Evolutionary conservation across 225 moss, liverwort and hornwort species (phyloP).

Genomic region (Asterella californica): DNA sequence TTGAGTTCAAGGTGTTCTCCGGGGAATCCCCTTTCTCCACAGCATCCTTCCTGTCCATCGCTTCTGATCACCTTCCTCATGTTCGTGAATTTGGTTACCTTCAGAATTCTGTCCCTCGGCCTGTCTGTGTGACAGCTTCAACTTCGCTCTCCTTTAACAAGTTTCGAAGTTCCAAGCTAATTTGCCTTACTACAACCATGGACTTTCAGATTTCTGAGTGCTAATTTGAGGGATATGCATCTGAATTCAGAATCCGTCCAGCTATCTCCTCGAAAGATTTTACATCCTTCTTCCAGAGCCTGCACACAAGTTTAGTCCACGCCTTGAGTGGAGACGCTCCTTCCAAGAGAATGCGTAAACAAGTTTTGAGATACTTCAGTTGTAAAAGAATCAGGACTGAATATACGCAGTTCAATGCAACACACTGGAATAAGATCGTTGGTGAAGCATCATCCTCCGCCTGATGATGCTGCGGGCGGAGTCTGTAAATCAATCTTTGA

Average conservation of each 20-base stretch:
- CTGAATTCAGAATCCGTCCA: conserved; percentile 42
- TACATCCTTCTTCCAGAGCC: conserved; percentile 96
- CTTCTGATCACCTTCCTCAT: neutral
- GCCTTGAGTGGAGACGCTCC: neutral
- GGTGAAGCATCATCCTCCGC: neutral
- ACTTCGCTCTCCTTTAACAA: neutral
- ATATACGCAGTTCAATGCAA: neutral
- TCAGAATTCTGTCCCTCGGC: neutral
- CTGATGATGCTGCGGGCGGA: neutral
- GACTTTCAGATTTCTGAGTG: neutral
- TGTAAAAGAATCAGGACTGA: neutral
- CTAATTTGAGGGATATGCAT: conserved; percentile 9
- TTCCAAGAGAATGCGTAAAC: neutral
- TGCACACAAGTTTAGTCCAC: conserved; percentile 24
- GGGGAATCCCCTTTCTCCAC: too few species aligned
- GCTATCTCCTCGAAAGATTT: conserved; percentile 70
- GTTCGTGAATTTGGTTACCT: neutral
- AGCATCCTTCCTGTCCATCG: neutral
- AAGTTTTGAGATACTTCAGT: neutral
- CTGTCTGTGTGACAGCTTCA: neutral
- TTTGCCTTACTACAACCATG: neutral
- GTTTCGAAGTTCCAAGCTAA: neutral
- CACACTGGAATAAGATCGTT: neutral
- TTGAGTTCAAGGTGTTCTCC: neutral
- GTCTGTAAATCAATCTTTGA: neutral